phyloP scores from a whole-genome alignment of 1,284 basidiomycete genomes.

The Leucoagaricus sp. region DNA sequence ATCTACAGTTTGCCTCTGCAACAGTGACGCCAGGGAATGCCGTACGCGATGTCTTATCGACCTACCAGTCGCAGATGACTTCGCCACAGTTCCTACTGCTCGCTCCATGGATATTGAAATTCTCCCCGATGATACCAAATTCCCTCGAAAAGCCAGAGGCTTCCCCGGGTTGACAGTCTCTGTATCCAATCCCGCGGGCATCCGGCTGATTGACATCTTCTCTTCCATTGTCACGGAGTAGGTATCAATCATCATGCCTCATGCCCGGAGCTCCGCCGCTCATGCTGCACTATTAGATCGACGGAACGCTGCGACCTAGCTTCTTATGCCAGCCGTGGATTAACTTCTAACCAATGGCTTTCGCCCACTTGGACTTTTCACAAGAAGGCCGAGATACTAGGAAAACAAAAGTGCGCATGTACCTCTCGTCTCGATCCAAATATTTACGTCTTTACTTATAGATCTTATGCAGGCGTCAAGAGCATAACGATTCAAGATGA shows the following conservation, averaged over 20 bases:
- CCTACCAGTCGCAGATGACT: conserved; percentile 14
- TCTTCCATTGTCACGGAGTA: conserved; percentile 18
- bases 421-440: not conserved
- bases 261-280: not conserved
- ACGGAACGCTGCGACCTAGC: conserved; percentile 17
- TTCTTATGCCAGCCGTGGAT: conserved; percentile 13
- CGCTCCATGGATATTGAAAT: conserved; percentile 12
- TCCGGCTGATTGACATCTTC: conserved; percentile 19
- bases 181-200: conserved; percentile 16
- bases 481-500: not conserved
- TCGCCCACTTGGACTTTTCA: conserved; percentile 8
- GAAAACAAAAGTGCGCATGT: conserved; percentile 14
- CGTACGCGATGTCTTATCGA: conserved; percentile 3
- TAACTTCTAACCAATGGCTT: conserved; percentile 14
- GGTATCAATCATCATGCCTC: not conserved
- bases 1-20: not conserved
- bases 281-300: conserved; percentile 3
- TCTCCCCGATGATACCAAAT: not conserved
- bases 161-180: conserved; percentile 12
- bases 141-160: not conserved
- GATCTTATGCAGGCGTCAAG: conserved; percentile 1
- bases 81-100: conserved; percentile 15
- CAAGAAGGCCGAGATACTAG: conserved; percentile 19
- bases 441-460: not conserved
- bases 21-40: not conserved